These are phyloP conservation scores for Pulveroboletus sp. DNA, from an alignment of 768 basidiomycete genomes.

Conservation along the genomic window DNA sequence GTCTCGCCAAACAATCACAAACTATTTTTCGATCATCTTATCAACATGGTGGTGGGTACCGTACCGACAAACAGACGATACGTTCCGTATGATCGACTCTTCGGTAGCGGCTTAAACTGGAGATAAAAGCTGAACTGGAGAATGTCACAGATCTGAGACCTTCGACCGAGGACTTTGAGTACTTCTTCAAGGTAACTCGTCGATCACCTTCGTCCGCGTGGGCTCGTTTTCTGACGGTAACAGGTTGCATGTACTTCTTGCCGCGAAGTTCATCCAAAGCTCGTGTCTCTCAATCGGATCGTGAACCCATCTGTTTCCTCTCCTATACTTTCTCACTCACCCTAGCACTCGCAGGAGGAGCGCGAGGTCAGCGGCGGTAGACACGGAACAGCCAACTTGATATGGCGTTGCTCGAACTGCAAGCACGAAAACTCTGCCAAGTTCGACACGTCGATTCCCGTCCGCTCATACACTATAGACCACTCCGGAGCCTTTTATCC, in stretches of 20 bases:
- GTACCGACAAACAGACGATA: constrained; percentile 20
- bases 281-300: constrained; percentile 64
- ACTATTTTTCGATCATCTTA: constrained; percentile 6
- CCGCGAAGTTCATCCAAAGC: constrained; percentile 69
- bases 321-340: constrained; percentile 1
- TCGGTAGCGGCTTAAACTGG: constrained; percentile 53
- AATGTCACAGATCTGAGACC: constrained; percentile 70
- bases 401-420: constrained; percentile 76
- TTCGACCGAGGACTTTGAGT: constrained; percentile 66
- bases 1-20: constrained; percentile 25
- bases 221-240: neutral
- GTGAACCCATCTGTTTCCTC: constrained; percentile 35
- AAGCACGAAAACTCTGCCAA: constrained; percentile 81
- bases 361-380: constrained; percentile 63
- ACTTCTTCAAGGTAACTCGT: constrained; percentile 65
- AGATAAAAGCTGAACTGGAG: constrained; percentile 77
- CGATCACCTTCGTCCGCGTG: neutral
- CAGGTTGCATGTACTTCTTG: constrained; percentile 80
- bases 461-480: constrained; percentile 57
- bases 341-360: constrained; percentile 48
- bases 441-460: constrained; percentile 52
- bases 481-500: constrained; percentile 58
- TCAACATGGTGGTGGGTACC: constrained; percentile 50
- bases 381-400: constrained; percentile 68
- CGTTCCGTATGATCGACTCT: neutral